phyloP scores from a whole-genome alignment of 352 stramenopile species.

The Nothophytophthora sp. region DNA sequence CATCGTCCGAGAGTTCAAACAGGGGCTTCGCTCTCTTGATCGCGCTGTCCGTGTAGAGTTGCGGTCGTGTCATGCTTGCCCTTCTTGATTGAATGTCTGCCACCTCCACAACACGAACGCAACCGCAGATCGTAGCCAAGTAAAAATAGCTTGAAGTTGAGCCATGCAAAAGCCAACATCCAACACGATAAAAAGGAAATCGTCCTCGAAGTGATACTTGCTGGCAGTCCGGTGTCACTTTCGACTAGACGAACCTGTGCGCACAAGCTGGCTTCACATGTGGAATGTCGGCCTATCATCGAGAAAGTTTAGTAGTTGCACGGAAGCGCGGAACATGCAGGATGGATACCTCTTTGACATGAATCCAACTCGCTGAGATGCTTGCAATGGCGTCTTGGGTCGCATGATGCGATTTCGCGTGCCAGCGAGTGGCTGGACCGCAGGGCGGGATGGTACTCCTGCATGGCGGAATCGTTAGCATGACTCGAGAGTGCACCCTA shows the following conservation, averaged over 20 bases:
- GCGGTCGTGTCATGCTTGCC: conserved; percentile 11
- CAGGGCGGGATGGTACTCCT: conserved; percentile 27
- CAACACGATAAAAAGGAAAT: conserved; percentile 6
- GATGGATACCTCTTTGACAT: conserved; percentile 56
- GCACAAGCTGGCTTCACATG: conserved; percentile 17
- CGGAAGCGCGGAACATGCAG: background rate
- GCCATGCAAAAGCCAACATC: conserved; percentile 5
- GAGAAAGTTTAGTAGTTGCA: background rate
- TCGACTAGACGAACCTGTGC: background rate
- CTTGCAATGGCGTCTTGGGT: conserved; percentile 73
- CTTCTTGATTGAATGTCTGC: too few relatives aligned
- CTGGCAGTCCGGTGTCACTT: too few relatives aligned
- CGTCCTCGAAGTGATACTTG: background rate
- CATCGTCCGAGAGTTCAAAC: conserved; percentile 34
- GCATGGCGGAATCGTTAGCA: background rate
- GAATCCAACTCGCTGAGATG: conserved; percentile 59
- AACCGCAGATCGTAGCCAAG: too few relatives aligned
- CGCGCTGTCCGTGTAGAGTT: conserved; percentile 19
- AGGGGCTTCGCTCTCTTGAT: conserved; percentile 34
- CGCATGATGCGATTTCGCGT: conserved; percentile 57
- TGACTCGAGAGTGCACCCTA: too few relatives aligned
- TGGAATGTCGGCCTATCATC: conserved; percentile 29
- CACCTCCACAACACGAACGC: too few relatives aligned
- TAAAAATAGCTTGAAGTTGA: background rate
- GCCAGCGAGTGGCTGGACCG: conserved; percentile 41